phyloP scores from a whole-genome alignment of 1,284 basidiomycete species.

The Veloporphyrellus conicus region DNA sequence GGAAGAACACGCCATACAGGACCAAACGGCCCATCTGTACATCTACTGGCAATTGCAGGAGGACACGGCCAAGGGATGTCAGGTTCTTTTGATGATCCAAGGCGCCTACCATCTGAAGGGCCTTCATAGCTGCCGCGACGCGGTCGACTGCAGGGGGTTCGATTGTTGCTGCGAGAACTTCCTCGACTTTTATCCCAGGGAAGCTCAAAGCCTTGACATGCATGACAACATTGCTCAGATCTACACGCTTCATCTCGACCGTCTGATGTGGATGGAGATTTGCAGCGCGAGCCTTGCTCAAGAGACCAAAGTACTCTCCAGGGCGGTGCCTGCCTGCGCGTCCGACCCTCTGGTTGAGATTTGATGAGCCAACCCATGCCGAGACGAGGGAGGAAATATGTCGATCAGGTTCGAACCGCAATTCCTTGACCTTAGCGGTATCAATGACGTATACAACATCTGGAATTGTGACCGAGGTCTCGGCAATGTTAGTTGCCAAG shows the following conservation, averaged over 20 bases:
- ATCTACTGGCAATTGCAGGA: slow-evolving; percentile 88
- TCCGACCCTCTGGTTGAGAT: slow-evolving; percentile 89
- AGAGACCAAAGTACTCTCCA: slow-evolving; percentile 88
- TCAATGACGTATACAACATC: slow-evolving; percentile 96
- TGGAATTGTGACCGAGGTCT: slow-evolving; percentile 94
- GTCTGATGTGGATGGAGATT: slow-evolving; percentile 78
- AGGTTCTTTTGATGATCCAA: slow-evolving; percentile 75
- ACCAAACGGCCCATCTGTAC: slow-evolving; percentile 88
- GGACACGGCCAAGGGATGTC: slow-evolving; percentile 83
- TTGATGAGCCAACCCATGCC: slow-evolving; percentile 91
- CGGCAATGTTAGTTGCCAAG: slow-evolving; percentile 93
- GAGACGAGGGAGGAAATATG: slow-evolving; percentile 85
- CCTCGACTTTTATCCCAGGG: slow-evolving; percentile 81
- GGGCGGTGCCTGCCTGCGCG: slow-evolving; percentile 90
- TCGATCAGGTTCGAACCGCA: slow-evolving; percentile 87
- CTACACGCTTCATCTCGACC: slow-evolving; percentile 96
- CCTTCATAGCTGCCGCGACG: slow-evolving; percentile 77
- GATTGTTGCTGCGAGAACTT: slow-evolving; percentile 82
- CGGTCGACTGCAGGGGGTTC: slow-evolving; percentile 84
- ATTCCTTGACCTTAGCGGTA: slow-evolving; percentile 85
- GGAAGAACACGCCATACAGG: slow-evolving; percentile 89
- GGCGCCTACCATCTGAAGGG: slow-evolving; percentile 85
- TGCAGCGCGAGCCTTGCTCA: slow-evolving; percentile 64
- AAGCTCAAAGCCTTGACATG: slow-evolving; percentile 96
- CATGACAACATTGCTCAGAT: slow-evolving; percentile 90